Evolutionary conservation across 1,284 basidiomycete genomes (phyloP).

Genomic region (Marasmius tenuissimus): DNA sequence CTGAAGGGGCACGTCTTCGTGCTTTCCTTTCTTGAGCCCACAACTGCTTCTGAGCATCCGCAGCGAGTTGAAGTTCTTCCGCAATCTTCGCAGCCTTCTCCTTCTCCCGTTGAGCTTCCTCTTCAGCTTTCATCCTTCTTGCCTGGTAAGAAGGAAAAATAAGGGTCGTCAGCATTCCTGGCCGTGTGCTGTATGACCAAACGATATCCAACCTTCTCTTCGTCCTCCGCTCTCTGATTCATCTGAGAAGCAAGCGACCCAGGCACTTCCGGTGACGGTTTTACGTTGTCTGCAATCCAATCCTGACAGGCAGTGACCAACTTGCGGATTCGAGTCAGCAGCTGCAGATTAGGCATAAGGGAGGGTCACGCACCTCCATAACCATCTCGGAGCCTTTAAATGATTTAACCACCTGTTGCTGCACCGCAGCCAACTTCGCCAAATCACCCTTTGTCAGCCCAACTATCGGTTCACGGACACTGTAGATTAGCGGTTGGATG

Average conservation of each 20-base stretch:
- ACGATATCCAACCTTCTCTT: constrained; percentile 49
- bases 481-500: constrained; percentile 64
- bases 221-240: constrained; percentile 65
- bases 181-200: neutral
- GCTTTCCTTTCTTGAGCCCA: constrained; percentile 31
- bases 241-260: constrained; percentile 76
- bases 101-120: constrained; percentile 45
- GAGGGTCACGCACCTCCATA: constrained; percentile 52
- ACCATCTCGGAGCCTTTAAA: constrained; percentile 70
- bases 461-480: constrained; percentile 59
- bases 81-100: constrained; percentile 47
- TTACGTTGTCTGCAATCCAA: constrained; percentile 61
- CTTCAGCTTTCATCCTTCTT: constrained; percentile 50
- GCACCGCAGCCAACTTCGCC: constrained; percentile 50
- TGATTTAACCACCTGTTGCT: constrained; percentile 62
- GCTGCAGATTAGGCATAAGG: neutral
- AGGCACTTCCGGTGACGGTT: constrained; percentile 54
- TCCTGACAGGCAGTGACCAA: constrained; percentile 68
- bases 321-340: constrained; percentile 30
- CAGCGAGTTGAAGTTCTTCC: constrained; percentile 59
- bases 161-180: neutral
- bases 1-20: constrained; percentile 62
- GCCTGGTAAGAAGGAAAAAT: constrained; percentile 28
- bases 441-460: constrained; percentile 57
- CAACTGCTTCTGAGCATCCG: constrained; percentile 56